Conservation (phyloP, 1,139 yeast genomes). For the Lodderomyces margitis region DNA sequence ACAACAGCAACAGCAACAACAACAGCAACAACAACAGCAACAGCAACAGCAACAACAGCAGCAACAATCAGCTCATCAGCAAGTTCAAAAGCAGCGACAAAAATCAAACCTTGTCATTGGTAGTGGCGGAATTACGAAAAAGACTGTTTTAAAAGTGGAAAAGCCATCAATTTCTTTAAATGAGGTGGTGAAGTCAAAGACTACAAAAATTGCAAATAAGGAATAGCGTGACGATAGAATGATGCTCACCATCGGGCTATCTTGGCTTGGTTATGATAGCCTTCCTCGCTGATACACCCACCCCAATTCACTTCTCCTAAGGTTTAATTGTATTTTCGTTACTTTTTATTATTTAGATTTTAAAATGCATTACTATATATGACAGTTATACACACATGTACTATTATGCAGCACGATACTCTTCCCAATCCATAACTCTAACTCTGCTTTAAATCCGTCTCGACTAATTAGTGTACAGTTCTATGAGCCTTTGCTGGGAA, state of each 20-base stretch:
- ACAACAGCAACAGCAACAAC: conserved; percentile 5
- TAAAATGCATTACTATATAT: conserved; percentile 1
- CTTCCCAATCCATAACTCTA: too few relatives aligned
- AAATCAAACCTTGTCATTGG: conserved; percentile 5
- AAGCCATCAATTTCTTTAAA: conserved; percentile 8
- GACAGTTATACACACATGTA: too few relatives aligned
- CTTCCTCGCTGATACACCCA: too few relatives aligned
- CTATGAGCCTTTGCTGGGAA: conserved; percentile 15
- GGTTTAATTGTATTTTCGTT: not conserved
- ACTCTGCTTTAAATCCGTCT: too few relatives aligned
- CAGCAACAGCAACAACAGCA: conserved; percentile 4
- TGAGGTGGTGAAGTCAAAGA: conserved; percentile 14
- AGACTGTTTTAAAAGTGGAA: conserved; percentile 2
- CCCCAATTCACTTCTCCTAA: not conserved
- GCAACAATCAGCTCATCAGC: conserved; percentile 2
- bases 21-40: too few relatives aligned
- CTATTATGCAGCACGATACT: too few relatives aligned
- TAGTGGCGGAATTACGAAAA: conserved; percentile 8
- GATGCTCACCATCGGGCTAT: too few relatives aligned
- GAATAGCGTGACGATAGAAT: too few relatives aligned
- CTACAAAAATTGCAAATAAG: conserved; percentile 9
- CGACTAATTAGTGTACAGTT: conserved; percentile 9
- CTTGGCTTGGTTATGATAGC: too few relatives aligned
- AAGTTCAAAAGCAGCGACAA: not conserved
- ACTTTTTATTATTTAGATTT: not conserved